phyloP scores from a whole-genome alignment of 2,329 filamentous ascomycete species.

The Colletotrichum navitas region DNA sequence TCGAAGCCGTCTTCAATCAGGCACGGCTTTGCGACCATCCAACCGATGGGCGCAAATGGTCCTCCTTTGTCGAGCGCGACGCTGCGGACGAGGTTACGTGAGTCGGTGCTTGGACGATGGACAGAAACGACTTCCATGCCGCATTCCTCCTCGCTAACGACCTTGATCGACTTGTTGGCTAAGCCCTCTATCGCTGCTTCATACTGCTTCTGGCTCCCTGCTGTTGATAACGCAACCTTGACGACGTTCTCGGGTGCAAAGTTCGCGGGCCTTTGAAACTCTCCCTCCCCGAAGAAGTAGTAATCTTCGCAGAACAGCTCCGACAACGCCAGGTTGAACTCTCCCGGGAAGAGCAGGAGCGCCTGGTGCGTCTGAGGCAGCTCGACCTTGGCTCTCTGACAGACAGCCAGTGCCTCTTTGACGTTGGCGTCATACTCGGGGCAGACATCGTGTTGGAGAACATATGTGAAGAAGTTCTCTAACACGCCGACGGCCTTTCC shows the following conservation, averaged over 20 bases:
- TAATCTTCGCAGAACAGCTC: slow-evolving; percentile 69
- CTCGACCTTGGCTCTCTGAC: slow-evolving; percentile 75
- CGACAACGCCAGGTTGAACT: slow-evolving; percentile 83
- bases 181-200: slow-evolving; percentile 9
- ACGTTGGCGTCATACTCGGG: slow-evolving; percentile 82
- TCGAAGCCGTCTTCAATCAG: slow-evolving; percentile 63
- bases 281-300: slow-evolving; percentile 42
- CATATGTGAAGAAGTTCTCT: slow-evolving; percentile 89
- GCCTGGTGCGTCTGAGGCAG: slow-evolving; percentile 70
- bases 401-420: slow-evolving; percentile 73
- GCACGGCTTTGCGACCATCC: slow-evolving; percentile 58
- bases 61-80: slow-evolving; percentile 48
- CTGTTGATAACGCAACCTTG: slow-evolving; percentile 59
- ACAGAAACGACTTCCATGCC: slow-evolving; percentile 73
- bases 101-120: slow-evolving; percentile 56
- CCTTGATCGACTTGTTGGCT: slow-evolving; percentile 51
- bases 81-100: slow-evolving; percentile 58
- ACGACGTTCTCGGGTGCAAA: slow-evolving; percentile 58
- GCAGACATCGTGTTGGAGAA: slow-evolving; percentile 87
- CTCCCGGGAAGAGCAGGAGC: slow-evolving; percentile 72
- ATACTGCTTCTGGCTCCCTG: slow-evolving; percentile 42
- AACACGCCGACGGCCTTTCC: slow-evolving; percentile 75
- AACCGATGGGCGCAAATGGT: slow-evolving; percentile 59
- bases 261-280: slow-evolving; percentile 53
- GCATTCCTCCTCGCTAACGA: slow-evolving; percentile 62